These are phyloP conservation scores for Talaromyces thailandensis DNA, from an alignment of 495 filamentous ascomycete species.

Conservation along the genomic window DNA sequence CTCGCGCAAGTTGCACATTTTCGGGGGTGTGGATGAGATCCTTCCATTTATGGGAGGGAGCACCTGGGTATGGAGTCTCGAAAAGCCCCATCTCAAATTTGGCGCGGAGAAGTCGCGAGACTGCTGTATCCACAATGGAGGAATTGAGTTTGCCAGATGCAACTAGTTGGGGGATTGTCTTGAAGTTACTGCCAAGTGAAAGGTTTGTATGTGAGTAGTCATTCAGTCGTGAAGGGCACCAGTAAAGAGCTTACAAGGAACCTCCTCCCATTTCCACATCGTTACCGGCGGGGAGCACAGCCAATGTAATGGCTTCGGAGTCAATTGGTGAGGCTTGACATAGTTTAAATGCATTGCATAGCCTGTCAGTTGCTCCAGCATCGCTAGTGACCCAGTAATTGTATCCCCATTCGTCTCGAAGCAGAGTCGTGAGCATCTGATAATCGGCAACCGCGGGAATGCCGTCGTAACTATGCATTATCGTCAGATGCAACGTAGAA, in stretches of 20 bases:
- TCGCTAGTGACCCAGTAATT: slow-evolving; percentile 53
- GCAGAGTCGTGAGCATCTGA: slow-evolving; percentile 54
- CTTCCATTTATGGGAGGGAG: slow-evolving; percentile 39
- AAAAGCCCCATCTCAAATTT: slow-evolving; percentile 63
- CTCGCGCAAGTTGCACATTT: slow-evolving; percentile 44
- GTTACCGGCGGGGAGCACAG: slow-evolving; percentile 55
- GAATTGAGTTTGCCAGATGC: slow-evolving; percentile 46
- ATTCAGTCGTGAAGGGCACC: not conserved
- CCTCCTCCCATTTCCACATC: slow-evolving; percentile 73
- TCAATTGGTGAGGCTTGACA: slow-evolving; percentile 50
- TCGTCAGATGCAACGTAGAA: not conserved
- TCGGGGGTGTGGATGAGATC: slow-evolving; percentile 50
- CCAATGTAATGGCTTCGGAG: slow-evolving; percentile 43
- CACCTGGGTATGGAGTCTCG: slow-evolving; percentile 50
- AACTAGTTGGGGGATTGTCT: slow-evolving; percentile 54
- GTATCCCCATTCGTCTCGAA: slow-evolving; percentile 61
- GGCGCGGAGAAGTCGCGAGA: slow-evolving; percentile 48
- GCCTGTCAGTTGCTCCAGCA: slow-evolving; percentile 57
- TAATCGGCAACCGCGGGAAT: slow-evolving; percentile 52
- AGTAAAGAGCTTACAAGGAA: slow-evolving; percentile 34
- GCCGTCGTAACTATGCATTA: slow-evolving; percentile 43
- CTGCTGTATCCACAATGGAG: slow-evolving; percentile 51
- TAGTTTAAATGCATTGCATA: slow-evolving; percentile 54
- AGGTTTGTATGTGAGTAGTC: not conserved
- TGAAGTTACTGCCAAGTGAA: slow-evolving; percentile 39